Evolutionary conservation across 176 grass and related monocot species (phyloP).

Genomic region (Poa annua): DNA sequence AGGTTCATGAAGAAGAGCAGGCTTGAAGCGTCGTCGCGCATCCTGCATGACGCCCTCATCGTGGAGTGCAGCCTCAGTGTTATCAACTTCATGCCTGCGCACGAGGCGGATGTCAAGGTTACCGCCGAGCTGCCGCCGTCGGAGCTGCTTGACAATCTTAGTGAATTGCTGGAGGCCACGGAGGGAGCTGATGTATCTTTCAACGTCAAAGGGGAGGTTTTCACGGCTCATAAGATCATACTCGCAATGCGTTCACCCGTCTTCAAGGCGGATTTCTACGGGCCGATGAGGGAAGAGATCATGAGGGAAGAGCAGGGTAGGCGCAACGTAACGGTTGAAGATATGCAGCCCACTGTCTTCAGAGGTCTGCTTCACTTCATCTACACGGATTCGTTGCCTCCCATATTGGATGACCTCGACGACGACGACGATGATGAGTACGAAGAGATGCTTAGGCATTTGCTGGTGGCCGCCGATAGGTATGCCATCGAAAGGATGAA

Average conservation of each 20-base stretch:
- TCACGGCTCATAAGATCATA: background rate
- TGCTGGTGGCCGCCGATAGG: background rate
- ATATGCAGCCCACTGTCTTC: background rate
- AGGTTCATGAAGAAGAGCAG: background rate
- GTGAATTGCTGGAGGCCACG: background rate
- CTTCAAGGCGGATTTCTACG: background rate
- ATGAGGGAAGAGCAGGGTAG: too few species aligned
- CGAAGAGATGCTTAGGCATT: background rate
- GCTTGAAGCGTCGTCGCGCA: background rate
- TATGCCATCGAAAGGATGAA: slow-evolving; percentile 5
- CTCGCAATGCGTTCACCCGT: background rate
- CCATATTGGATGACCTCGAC: background rate
- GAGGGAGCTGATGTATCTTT: background rate
- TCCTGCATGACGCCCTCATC: background rate
- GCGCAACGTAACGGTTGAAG: background rate
- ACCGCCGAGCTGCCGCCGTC: background rate
- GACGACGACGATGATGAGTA: background rate
- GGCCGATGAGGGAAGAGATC: background rate
- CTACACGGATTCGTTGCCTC: background rate
- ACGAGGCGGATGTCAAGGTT: background rate
- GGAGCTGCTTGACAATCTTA: background rate
- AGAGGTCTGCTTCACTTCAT: background rate
- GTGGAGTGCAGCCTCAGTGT: background rate
- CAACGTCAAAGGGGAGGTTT: background rate
- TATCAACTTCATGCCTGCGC: background rate